Percentiles rank a stretch among this genome's conserved stretches.
phyloP scores from a whole-genome alignment of 2,329 filamentous ascomycete species.

The Talaromyces piceae region DNA sequence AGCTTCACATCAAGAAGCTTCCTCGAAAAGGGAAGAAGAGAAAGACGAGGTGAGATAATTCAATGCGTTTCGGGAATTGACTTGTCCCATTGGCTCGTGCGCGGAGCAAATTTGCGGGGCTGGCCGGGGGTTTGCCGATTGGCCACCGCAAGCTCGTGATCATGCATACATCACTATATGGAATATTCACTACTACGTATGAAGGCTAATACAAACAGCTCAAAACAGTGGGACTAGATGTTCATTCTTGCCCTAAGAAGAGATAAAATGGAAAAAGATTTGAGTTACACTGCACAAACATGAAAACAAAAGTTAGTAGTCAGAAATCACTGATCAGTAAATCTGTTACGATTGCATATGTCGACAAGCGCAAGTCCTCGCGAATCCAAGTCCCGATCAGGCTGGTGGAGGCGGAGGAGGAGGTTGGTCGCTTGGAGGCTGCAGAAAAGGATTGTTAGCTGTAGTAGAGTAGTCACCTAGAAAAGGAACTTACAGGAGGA shows the following conservation, averaged over 20 bases:
- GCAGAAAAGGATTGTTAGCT: constrained; percentile 15
- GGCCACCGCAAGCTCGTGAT: no score
- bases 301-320: constrained; percentile 9
- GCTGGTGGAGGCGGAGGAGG: constrained; percentile 55
- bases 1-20: no score
- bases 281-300: not conserved
- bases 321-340: constrained; percentile 5
- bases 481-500: constrained; percentile 29
- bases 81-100: no score
- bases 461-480: not conserved
- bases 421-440: constrained; percentile 48
- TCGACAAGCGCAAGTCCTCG: not conserved
- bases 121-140: no score
- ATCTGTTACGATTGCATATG: not conserved
- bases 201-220: no score
- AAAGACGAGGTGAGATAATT: no score
- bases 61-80: no score
- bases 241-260: not conserved
- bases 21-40: no score
- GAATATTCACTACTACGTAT: no score
- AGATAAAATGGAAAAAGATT: not conserved
- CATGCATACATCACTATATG: no score
- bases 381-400: constrained; percentile 11
- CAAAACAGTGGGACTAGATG: no score
- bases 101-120: no score